A percentile compares a stretch with the other conserved stretches of the same genome.
Conservation (phyloP, 371 early-diverging fungal genomes). For the Mucor circinelloides region DNA sequence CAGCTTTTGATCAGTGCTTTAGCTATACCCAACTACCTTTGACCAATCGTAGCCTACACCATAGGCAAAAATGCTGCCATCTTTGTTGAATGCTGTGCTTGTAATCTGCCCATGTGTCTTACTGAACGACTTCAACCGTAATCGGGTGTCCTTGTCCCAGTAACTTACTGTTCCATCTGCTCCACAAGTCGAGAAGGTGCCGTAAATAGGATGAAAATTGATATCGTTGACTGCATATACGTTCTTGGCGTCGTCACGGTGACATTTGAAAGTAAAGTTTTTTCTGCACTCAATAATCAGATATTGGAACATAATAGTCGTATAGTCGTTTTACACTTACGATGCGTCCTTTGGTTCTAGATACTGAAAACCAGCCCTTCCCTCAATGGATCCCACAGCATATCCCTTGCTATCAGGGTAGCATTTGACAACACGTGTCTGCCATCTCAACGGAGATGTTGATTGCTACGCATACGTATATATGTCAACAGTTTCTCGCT, state of each 20-base stretch:
- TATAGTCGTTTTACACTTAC: constrained; percentile 38
- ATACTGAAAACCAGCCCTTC: constrained; percentile 91
- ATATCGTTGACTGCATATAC: constrained; percentile 86
- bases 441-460: constrained; percentile 84
- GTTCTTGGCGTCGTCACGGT: constrained; percentile 75
- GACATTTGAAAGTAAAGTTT: constrained; percentile 95
- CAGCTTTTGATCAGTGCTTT: not conserved
- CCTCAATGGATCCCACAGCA: constrained; percentile 91
- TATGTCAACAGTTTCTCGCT: no score
- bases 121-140: constrained; percentile 74
- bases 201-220: constrained; percentile 83
- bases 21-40: constrained; percentile 43
- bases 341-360: constrained; percentile 76
- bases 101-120: constrained; percentile 72
- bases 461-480: no score
- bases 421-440: constrained; percentile 79
- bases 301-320: not conserved
- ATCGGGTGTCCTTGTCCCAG: constrained; percentile 95
- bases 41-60: constrained; percentile 97
- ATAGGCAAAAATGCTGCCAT: constrained; percentile 92
- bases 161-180: constrained; percentile 90
- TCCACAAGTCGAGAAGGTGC: constrained; percentile 92
- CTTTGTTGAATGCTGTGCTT: constrained; percentile 81
- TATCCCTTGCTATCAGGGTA: constrained; percentile 81
- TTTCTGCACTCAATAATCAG: constrained; percentile 34